A percentile compares a stretch with the other conserved stretches of the same genome.
These are phyloP conservation scores for Cyclostephanos invisitatus DNA, from an alignment of 108 stramenopile species.

Conservation along the genomic window DNA sequence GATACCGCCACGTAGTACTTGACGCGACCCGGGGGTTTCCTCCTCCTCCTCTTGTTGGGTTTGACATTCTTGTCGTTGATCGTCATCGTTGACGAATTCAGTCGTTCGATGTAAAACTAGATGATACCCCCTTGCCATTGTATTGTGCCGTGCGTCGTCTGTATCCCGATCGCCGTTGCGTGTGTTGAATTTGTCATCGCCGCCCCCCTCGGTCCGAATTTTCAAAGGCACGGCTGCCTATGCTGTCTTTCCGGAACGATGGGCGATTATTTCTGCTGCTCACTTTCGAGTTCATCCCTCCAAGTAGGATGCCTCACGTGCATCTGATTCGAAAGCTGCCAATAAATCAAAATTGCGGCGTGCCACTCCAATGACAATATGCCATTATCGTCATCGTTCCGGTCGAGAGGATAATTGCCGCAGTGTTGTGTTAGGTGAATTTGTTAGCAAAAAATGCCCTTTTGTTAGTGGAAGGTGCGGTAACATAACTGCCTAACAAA, in stretches of 20 bases:
- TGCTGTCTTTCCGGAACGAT: too few relatives aligned
- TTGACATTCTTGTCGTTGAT: not conserved
- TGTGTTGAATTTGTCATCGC: too few relatives aligned
- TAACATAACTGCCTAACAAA: too few relatives aligned
- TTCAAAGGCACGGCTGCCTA: constrained; percentile 8
- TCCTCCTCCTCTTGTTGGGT: constrained; percentile 7
- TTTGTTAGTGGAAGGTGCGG: too few relatives aligned
- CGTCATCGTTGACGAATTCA: constrained; percentile 23
- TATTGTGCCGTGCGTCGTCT: too few relatives aligned
- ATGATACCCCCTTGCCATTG: constrained; percentile 20
- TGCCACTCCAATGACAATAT: constrained; percentile 60
- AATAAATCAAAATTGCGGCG: constrained; percentile 62
- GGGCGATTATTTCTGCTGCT: too few relatives aligned
- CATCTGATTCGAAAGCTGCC: constrained; percentile 55
- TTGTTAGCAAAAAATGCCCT: too few relatives aligned
- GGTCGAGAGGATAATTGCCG: too few relatives aligned
- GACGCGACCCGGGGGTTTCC: constrained; percentile 65
- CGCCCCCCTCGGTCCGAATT: too few relatives aligned
- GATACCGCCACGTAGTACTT: constrained; percentile 67
- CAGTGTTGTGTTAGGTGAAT: too few relatives aligned
- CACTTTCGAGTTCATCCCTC: too few relatives aligned
- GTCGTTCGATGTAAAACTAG: constrained; percentile 49
- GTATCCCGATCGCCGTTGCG: too few relatives aligned
- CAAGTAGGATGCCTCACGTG: constrained; percentile 31
- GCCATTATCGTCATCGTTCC: not conserved